Percentiles rank a stretch among this genome's conserved stretches.
These are phyloP conservation scores for Anisodus acutangulus DNA, from an alignment of 257 asterid genomes.

Conservation along the genomic window DNA sequence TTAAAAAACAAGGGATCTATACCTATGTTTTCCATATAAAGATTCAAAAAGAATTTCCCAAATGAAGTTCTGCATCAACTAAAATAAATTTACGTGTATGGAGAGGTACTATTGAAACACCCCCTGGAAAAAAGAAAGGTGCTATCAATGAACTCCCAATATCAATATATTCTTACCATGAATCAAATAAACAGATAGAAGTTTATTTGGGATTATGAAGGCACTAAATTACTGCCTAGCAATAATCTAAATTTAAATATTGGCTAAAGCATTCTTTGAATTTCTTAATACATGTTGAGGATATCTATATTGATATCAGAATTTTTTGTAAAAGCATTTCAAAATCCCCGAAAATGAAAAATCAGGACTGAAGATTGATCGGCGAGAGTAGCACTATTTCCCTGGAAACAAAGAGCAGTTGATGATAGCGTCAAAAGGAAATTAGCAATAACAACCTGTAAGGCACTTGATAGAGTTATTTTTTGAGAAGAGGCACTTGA, in stretches of 20 bases:
- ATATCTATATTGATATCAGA: neutral
- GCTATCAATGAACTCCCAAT: conserved; percentile 52
- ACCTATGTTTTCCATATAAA: neutral
- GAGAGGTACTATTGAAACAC: conserved; percentile 53
- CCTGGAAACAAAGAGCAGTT: neutral
- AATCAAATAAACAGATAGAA: conserved; percentile 45
- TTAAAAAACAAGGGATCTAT: neutral
- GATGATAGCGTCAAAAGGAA: neutral
- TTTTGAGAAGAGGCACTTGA: neutral
- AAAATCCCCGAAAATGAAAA: neutral
- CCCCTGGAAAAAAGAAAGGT: conserved; percentile 41
- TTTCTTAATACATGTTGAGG: neutral
- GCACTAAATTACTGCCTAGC: conserved; percentile 6
- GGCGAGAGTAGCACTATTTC: neutral
- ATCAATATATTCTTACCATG: conserved; percentile 53
- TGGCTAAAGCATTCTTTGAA: neutral
- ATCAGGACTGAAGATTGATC: neutral
- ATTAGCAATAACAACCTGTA: neutral
- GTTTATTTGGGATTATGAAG: conserved; percentile 47
- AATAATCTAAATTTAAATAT: neutral
- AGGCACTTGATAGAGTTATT: neutral
- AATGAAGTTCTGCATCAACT: neutral
- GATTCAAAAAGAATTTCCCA: neutral
- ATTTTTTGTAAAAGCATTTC: neutral
- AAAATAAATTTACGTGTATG: conserved; percentile 26